Evolutionary conservation across 139 green algal genomes (phyloP), one percentile per base, ranked within the genome.

Genomic region (Chlamydomonas sphaeroides): DNA sequence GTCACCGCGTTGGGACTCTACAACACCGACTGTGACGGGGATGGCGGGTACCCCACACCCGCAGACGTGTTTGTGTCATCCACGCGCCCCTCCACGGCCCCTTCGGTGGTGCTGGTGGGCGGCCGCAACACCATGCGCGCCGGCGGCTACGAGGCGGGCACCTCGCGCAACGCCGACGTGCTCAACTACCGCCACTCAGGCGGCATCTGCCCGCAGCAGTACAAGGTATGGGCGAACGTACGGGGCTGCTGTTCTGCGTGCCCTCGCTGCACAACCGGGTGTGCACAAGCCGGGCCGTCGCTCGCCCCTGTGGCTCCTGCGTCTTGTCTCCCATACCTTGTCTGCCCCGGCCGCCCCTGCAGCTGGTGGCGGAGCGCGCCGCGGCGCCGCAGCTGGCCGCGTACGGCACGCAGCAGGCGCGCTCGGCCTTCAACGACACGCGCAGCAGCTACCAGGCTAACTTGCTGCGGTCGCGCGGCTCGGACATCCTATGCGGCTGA

Each of bases 201-300:
- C 6, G 85, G 88, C 78, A 89, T 91, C 81, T 89, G 88, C 66
- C 78, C 85, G 5, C 48, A 62, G 35, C 81, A 86, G 30, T 88
- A 90, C 59, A 85, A 90, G 83, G 80, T 89, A 32, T 11, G 86
- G 5, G n/a, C n/a, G n/a, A n/a, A n/a, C n/a, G n/a, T n/a, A n/a
- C n/a, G n/a, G n/a, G n/a, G n/a, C n/a, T n/a, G n/a, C n/a, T n/a
- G n/a, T n/a, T n/a, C n/a, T n/a, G n/a, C n/a, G n/a, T n/a, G n/a
- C n/a, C n/a, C n/a, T n/a, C n/a, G n/a, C n/a, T n/a, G n/a, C n/a
- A n/a, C n/a, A n/a, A n/a, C n/a, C n/a, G n/a, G n/a, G n/a, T n/a
- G n/a, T n/a, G n/a, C n/a, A n/a, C n/a, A n/a, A n/a, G n/a, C n/a
- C n/a, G n/a, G n/a, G n/a, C n/a, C n/a, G n/a, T n/a, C n/a, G n/a